Evolutionary conservation across 345 rosid genomes (phyloP), one percentile per base, ranked within the genome.

Genomic region (Pelargonium nanum): DNA sequence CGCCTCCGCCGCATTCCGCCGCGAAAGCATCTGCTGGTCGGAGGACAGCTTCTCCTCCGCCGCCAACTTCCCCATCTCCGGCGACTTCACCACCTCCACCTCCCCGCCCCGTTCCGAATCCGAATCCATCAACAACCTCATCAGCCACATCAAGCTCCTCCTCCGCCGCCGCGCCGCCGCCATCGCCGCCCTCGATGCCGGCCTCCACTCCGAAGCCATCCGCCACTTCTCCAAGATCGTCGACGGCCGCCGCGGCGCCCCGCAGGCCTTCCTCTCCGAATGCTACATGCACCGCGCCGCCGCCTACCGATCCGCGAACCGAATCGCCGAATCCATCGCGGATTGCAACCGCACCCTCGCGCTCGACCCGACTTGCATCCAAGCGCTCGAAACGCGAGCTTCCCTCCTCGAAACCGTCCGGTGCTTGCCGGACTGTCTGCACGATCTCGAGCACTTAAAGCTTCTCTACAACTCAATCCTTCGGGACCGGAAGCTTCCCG

Each of bases 311-410:
- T 64, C 75, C 0, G 68, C 75, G 0, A 75, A 74, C 0, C 69
- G 81, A 61, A 75, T 74, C 16, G 77, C 79, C 1, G 84, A 80
- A 58, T 61, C 84, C 2, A 74, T 80, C 22, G 79, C 75, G 2
- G 84, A 80, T 61, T 80, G 84, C 50, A 80, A 77, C 62, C 74
- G 73, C 55, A 72, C 79, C 2, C 59, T 80, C 19, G 84, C 84
- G 2, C 74, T 80, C 13, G 70, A 77, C 52, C 78, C 77, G 0
- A 59, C 72, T 1, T 65, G 77, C 65, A 64, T 77, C 45, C 79
- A 72, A 20, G 84, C 84, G 3, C 79, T 80, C 8, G 84, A 80
- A 28, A 74, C 84, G 22, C 55, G 84, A 74, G 84, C 84, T 21
- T 60, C 67, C 16, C 77, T 80, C n/a, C 51, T 80, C 4, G 81